A percentile compares a stretch with the other conserved stretches of the same genome.
Evolutionary conservation across 208 protist genomes (phyloP).

Genomic region (Trypanosoma avium): DNA sequence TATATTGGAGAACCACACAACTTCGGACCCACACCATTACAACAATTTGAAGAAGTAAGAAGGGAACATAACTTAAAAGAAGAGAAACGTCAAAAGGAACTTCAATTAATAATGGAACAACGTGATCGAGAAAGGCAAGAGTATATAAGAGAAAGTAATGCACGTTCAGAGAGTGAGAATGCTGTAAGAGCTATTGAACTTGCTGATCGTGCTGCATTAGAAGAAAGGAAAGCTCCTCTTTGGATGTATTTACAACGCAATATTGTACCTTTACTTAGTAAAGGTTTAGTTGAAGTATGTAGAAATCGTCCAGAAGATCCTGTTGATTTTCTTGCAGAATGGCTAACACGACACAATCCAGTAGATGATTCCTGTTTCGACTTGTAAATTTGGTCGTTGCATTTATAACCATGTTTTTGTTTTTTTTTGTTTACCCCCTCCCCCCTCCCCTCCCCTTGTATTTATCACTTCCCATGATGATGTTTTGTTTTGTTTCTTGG

Average conservation of each 20-base stretch:
- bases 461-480: too few species aligned
- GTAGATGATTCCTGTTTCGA: constrained; percentile 82
- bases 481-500: too few species aligned
- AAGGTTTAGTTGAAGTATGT: constrained; percentile 93
- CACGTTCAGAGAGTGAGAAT: constrained; percentile 25
- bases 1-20: constrained; percentile 84
- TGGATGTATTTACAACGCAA: constrained; percentile 88
- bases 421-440: too few species aligned
- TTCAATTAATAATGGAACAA: constrained; percentile 33
- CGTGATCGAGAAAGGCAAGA: constrained; percentile 20
- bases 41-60: constrained; percentile 71
- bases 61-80: constrained; percentile 34
- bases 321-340: constrained; percentile 94
- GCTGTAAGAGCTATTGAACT: constrained; percentile 39
- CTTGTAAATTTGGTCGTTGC: constrained; percentile 35
- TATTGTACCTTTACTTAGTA: constrained; percentile 92
- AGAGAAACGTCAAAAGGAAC: constrained; percentile 36
- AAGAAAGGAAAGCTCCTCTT: constrained; percentile 82
- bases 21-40: constrained; percentile 84
- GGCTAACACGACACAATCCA: constrained; percentile 91
- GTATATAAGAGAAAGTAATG: constrained; percentile 19
- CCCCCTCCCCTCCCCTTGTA: too few species aligned
- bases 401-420: too few species aligned
- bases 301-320: constrained; percentile 91
- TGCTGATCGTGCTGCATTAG: constrained; percentile 81